These are phyloP conservation scores for Psilocybe sp. DNA, from an alignment of 768 basidiomycete genomes.

Conservation along the genomic window DNA sequence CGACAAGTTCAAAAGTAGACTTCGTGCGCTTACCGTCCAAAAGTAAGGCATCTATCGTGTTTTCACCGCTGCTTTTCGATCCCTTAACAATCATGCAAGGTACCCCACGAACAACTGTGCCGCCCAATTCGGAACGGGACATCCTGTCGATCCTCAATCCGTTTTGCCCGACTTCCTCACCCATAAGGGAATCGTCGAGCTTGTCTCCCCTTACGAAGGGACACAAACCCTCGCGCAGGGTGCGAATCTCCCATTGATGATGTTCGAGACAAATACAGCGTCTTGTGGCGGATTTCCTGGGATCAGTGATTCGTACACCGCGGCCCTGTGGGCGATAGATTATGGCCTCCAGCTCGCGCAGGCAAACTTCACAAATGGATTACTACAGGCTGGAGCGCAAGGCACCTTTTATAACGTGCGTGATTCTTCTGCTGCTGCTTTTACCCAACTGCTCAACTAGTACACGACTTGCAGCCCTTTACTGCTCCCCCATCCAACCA, in stretches of 20 bases:
- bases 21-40: constrained; percentile 55
- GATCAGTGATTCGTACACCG: constrained; percentile 59
- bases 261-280: constrained; percentile 73
- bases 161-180: constrained; percentile 61
- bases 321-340: constrained; percentile 63
- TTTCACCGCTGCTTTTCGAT: not conserved
- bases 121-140: constrained; percentile 44
- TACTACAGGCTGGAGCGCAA: constrained; percentile 62
- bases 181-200: constrained; percentile 49
- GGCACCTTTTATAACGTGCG: constrained; percentile 59
- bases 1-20: constrained; percentile 32
- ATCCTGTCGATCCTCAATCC: constrained; percentile 38
- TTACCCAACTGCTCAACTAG: constrained; percentile 2
- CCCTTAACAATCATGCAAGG: constrained; percentile 25
- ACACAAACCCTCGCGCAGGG: constrained; percentile 43
- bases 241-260: constrained; percentile 45
- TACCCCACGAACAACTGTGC: constrained; percentile 64
- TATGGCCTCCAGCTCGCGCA: constrained; percentile 58
- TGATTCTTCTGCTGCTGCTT: constrained; percentile 27
- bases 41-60: constrained; percentile 33
- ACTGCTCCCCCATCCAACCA: constrained; percentile 56
- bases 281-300: constrained; percentile 70
- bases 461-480: constrained; percentile 1
- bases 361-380: constrained; percentile 46
- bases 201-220: constrained; percentile 52